A percentile compares a stretch with the other conserved stretches of the same genome.
Conservation (phyloP, 768 basidiomycete species). For the Pleurotus pulmonarius region DNA sequence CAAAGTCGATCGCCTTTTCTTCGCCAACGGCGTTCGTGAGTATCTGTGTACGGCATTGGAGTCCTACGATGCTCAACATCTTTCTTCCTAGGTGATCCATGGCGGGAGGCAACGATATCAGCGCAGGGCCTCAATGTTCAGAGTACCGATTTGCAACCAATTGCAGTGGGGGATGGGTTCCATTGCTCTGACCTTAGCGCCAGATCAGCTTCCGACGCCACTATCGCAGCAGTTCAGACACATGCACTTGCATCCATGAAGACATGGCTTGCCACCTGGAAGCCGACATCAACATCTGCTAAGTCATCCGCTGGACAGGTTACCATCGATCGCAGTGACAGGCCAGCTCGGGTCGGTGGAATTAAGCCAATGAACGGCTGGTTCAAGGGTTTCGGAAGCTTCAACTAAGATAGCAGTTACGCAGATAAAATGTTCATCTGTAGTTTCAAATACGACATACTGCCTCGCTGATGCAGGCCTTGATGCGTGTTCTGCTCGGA, state of each 20-base stretch:
- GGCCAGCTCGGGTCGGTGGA: not conserved
- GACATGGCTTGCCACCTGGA: slow-evolving; percentile 45
- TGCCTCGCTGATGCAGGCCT: no score
- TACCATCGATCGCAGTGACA: slow-evolving; percentile 9
- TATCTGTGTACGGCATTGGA: slow-evolving; percentile 9
- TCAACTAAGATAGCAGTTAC: not conserved
- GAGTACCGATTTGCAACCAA: slow-evolving; percentile 53
- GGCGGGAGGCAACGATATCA: slow-evolving; percentile 67
- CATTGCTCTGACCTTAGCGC: slow-evolving; percentile 60
- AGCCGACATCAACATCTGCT: slow-evolving; percentile 12
- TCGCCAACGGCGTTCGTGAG: slow-evolving; percentile 66
- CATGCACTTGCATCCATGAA: slow-evolving; percentile 50
- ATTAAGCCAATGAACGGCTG: slow-evolving; percentile 32
- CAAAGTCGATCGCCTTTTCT: slow-evolving; percentile 54
- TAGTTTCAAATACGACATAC: no score
- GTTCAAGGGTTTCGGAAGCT: slow-evolving; percentile 22
- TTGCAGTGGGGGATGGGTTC: slow-evolving; percentile 59
- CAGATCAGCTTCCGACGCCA: slow-evolving; percentile 42
- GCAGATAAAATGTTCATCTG: not conserved
- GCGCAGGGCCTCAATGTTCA: slow-evolving; percentile 40
- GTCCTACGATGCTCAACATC: not conserved
- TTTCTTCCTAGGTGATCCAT: slow-evolving; percentile 55
- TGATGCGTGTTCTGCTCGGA: no score
- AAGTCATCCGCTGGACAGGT: slow-evolving; percentile 11
- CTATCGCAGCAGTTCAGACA: slow-evolving; percentile 50